Base-by-base conservation (phyloP, 2,329 filamentous ascomycete species). In the Cytospora leucostoma region DNA sequence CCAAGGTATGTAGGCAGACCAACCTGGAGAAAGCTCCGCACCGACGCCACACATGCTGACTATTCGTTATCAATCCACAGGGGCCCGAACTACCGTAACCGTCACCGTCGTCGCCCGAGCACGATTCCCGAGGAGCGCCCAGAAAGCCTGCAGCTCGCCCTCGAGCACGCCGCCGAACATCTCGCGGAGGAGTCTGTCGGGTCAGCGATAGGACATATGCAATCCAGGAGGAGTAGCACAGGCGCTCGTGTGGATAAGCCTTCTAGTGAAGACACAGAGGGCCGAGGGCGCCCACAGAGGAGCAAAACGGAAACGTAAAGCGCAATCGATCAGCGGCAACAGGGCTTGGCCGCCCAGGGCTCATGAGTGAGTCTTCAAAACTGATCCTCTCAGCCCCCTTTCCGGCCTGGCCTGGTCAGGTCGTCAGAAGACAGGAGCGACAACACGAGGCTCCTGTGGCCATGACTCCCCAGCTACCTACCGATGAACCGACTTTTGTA, bases 121-220 rank as follows among this genome's bases (percentile, higher is more conserved):
- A 61, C 58, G 32, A 61, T 61, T 15, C 17, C 38, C 51, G 58
- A 61, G 37, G 58, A 61, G 51, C 58, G 50, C 21, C 51, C 32
- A 12, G 33, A 61, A 8, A 61, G 51, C 38, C 49, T 61, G 51
- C 58, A 61, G 58, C 38, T 55, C 58, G 15, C 58, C 33, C 58
- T 61, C 12, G 58, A 61, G 58, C 58, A 49, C 32, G 58, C 58
- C 51, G 58, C 51, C 15, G 58, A 61, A 35, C 38, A 52, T 4
- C 58, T 61, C 51, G 58, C 51, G 19, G 51, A 55, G 49, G 58
- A 40, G 19, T 51, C n/a, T 13, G 35, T 55, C n/a, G 58, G 21
- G 38, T 37, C 58, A 38, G 58, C n/a, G 11, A 13, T 55, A 32
- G 51, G 55, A 32, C 51, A 32, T 49, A 19, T 40, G 17, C 38